A percentile compares a stretch with the other conserved stretches of the same genome.
phyloP scores from a whole-genome alignment of 2,329 filamentous ascomycete genomes.

The Exophiala dermatitidis region DNA sequence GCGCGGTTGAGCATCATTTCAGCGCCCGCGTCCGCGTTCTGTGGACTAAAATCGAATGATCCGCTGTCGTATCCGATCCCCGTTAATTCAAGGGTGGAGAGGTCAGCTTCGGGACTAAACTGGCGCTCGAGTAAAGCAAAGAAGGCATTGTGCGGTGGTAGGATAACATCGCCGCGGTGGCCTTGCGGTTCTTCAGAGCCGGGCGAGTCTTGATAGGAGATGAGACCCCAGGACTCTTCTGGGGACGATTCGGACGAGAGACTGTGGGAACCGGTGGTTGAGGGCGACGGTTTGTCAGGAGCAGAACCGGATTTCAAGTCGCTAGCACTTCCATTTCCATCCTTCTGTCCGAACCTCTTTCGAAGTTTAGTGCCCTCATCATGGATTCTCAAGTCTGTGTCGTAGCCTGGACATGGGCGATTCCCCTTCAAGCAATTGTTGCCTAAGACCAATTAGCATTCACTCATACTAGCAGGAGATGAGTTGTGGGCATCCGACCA shows the following conservation, averaged over 20 bases:
- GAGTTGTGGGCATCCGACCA: background rate
- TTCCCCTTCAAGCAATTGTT: conserved; percentile 30
- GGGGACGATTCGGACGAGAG: conserved; percentile 30
- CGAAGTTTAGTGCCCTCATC: conserved; percentile 34
- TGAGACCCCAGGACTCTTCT: conserved; percentile 23
- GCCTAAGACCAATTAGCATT: conserved; percentile 5
- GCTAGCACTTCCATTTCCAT: conserved; percentile 13
- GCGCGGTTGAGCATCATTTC: conserved; percentile 7
- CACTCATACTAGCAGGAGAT: background rate
- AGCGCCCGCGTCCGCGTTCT: background rate
- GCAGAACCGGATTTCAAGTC: conserved; percentile 17
- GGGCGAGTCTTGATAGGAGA: conserved; percentile 3
- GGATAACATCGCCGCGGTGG: conserved; percentile 1
- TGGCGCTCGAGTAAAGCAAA: conserved; percentile 11
- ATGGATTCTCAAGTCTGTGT: conserved; percentile 33
- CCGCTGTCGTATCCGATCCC: background rate
- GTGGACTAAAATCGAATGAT: conserved; percentile 6
- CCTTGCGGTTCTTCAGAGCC: conserved; percentile 1
- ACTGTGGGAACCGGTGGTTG: conserved; percentile 28
- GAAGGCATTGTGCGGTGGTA: conserved; percentile 12
- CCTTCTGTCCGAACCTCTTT: conserved; percentile 27
- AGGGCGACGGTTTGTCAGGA: conserved; percentile 28
- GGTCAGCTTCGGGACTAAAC: conserved; percentile 8
- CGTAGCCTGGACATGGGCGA: conserved; percentile 32
- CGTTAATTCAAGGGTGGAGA: background rate